These are phyloP conservation scores for Fusarium compactum DNA, from an alignment of 2,329 filamentous ascomycete species.

Conservation along the genomic window DNA sequence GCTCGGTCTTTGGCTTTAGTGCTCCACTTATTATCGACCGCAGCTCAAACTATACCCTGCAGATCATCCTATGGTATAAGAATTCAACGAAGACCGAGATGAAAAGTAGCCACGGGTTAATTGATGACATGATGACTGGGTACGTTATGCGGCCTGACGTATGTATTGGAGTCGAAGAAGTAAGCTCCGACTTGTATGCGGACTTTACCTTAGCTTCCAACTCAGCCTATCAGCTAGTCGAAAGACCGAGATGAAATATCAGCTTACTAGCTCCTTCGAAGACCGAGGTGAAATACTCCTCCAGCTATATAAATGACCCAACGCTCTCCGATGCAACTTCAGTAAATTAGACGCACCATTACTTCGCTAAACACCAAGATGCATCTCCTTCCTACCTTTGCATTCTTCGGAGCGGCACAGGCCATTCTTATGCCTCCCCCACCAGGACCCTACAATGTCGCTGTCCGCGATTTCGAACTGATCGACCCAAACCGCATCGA, in stretches of 20 bases:
- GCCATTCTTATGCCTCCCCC: constrained; percentile 21
- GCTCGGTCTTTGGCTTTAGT: background rate
- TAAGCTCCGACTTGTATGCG: background rate
- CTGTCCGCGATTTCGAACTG: constrained; percentile 16
- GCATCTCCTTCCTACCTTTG: background rate
- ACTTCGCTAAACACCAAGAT: background rate
- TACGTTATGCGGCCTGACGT: too few relatives aligned
- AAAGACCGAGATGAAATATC: background rate
- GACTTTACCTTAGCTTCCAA: background rate
- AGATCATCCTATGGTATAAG: too few relatives aligned
- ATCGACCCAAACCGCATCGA: constrained; percentile 17
- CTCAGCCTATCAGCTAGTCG: background rate
- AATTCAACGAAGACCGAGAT: background rate
- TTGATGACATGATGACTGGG: too few relatives aligned
- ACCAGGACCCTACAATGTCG: background rate
- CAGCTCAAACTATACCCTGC: too few relatives aligned
- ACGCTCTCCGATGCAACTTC: fast-evolving
- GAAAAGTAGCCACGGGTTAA: fast-evolving
- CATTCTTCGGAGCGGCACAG: background rate
- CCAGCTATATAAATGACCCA: background rate
- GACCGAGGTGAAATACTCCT: background rate
- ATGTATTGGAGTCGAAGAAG: fast-evolving
- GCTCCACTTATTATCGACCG: too few relatives aligned
- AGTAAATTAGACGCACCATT: background rate
- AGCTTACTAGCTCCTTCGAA: background rate